Percentiles rank a stretch among this genome's conserved stretches.
phyloP scores from a whole-genome alignment of 805 yeast genomes.

The Yarrowia porcina region DNA sequence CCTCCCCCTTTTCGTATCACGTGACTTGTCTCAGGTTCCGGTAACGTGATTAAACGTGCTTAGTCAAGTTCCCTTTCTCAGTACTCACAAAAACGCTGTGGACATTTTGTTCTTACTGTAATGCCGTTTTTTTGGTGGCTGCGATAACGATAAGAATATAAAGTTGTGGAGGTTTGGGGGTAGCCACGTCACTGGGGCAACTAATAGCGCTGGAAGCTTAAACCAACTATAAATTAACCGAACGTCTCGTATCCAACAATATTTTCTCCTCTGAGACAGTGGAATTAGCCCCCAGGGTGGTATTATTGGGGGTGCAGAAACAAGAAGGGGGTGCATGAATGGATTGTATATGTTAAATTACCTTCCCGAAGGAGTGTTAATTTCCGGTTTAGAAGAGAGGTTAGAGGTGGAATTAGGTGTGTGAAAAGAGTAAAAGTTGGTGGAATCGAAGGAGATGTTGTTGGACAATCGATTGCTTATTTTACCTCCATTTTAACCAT shows the following conservation, averaged over 20 bases:
- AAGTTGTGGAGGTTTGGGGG: background rate
- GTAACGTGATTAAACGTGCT: too few relatives aligned
- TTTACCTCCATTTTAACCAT: too few relatives aligned
- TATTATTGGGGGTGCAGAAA: background rate
- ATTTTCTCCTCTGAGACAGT: background rate
- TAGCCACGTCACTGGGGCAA: background rate
- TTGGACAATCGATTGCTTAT: background rate
- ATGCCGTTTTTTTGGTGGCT: background rate
- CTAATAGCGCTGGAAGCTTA: background rate
- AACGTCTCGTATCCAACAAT: background rate
- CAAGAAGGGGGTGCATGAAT: background rate
- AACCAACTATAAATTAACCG: background rate
- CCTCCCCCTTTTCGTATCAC: background rate
- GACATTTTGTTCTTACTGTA: background rate
- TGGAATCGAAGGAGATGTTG: background rate
- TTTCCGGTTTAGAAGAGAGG: background rate
- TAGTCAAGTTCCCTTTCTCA: background rate
- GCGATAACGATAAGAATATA: constrained; percentile 18
- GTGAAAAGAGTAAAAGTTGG: too few relatives aligned
- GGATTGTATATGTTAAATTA: background rate
- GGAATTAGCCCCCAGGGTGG: background rate
- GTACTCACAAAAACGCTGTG: constrained; percentile 16
- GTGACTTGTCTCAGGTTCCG: too few relatives aligned
- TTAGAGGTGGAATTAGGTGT: too few relatives aligned
- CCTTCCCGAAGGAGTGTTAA: background rate